These are phyloP conservation scores for Hymenoscyphus fraxineus DNA, from an alignment of 2,329 filamentous ascomycete genomes.

Conservation along the genomic window DNA sequence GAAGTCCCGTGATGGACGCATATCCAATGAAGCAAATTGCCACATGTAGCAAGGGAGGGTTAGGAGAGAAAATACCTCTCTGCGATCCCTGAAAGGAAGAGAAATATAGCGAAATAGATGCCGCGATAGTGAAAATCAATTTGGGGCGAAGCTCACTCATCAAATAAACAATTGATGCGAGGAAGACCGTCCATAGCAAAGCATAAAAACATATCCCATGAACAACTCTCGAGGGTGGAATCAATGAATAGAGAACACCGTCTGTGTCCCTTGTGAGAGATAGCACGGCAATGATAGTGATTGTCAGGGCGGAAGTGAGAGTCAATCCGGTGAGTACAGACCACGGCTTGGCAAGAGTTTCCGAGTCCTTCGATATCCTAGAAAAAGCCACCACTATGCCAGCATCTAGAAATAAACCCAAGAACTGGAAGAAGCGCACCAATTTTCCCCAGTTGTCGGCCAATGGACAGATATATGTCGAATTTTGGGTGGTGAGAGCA, in stretches of 20 bases:
- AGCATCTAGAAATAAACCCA: constrained; percentile 15
- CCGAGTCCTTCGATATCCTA: constrained; percentile 10
- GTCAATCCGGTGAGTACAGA: constrained; percentile 9
- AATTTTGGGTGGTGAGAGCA: constrained; percentile 8
- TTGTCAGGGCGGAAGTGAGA: constrained; percentile 8
- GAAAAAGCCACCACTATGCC: constrained; percentile 11
- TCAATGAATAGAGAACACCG: constrained; percentile 11
- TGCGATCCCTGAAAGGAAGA: constrained; percentile 8
- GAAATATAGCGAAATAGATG: constrained; percentile 11
- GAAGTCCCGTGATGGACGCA: constrained; percentile 9
- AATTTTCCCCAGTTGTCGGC: not conserved
- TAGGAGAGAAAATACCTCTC: constrained; percentile 3
- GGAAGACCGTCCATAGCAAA: constrained; percentile 12
- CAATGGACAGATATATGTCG: constrained; percentile 17
- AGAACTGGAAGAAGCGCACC: constrained; percentile 10
- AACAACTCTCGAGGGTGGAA: constrained; percentile 1
- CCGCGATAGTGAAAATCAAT: constrained; percentile 8
- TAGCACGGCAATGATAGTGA: constrained; percentile 4
- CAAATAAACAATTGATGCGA: constrained; percentile 12
- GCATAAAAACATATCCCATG: constrained; percentile 9
- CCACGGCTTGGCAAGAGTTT: constrained; percentile 8
- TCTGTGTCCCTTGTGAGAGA: constrained; percentile 10
- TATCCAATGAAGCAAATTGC: constrained; percentile 5
- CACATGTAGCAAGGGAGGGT: not conserved
- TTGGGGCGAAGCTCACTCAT: constrained; percentile 13